Conservation (phyloP, 176 grass and related monocot genomes). For the Carex myosuroides region DNA sequence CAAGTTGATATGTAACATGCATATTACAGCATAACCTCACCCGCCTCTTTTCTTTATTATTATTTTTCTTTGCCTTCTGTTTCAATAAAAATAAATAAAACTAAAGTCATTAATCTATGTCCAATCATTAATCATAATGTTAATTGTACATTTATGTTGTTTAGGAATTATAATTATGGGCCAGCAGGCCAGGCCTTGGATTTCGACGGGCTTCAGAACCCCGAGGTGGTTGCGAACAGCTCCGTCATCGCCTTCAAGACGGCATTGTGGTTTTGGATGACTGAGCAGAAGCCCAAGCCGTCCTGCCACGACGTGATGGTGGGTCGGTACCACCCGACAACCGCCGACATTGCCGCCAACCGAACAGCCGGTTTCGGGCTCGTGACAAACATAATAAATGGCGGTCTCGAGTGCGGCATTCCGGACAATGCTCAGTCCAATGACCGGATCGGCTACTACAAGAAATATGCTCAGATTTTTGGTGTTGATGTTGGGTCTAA, state of each 20-base stretch:
- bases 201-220: constrained; percentile 65
- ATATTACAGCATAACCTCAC: background rate
- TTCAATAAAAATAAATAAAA: background rate
- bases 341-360: constrained; percentile 37
- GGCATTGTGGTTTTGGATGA: constrained; percentile 86
- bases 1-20: too few species aligned
- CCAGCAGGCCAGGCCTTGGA: constrained; percentile 58
- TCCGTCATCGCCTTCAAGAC: constrained; percentile 57
- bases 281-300: constrained; percentile 40
- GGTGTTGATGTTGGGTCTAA: constrained; percentile 35
- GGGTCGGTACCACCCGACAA: constrained; percentile 36
- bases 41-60: background rate
- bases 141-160: background rate
- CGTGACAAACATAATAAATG: constrained; percentile 79
- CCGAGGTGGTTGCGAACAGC: constrained; percentile 56
- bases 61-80: background rate
- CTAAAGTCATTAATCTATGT: background rate
- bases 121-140: background rate
- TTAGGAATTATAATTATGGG: constrained; percentile 82
- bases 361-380: constrained; percentile 51
- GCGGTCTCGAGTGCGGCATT: constrained; percentile 65
- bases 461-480: constrained; percentile 46
- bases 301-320: constrained; percentile 81
- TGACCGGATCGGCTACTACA: constrained; percentile 57
- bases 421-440: constrained; percentile 31